These are phyloP conservation scores for Leersia perrieri DNA, from an alignment of 176 grass and related monocot species.

Conservation along the genomic window DNA sequence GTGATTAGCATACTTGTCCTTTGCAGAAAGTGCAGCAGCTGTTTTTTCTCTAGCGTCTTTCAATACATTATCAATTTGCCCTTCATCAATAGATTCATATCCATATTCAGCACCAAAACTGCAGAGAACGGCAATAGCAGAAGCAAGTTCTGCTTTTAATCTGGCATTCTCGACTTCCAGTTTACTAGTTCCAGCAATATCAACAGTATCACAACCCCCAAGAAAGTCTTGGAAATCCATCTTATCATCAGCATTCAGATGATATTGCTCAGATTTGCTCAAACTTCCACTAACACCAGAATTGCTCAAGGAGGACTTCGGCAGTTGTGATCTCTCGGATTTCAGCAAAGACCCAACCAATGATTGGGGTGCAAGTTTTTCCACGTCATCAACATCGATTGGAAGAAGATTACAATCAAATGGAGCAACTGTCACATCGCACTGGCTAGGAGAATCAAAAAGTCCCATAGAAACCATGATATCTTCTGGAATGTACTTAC, in stretches of 20 bases:
- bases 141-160: slow-evolving; percentile 95
- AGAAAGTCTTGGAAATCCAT: slow-evolving; percentile 65
- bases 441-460: slow-evolving; percentile 78
- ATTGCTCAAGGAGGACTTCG: slow-evolving; percentile 41
- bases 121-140: slow-evolving; percentile 75
- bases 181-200: slow-evolving; percentile 86
- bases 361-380: slow-evolving; percentile 68
- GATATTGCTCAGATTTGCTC: slow-evolving; percentile 52
- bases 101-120: slow-evolving; percentile 57
- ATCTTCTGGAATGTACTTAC: slow-evolving; percentile 68
- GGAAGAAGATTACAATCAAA: slow-evolving; percentile 79
- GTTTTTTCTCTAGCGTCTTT: slow-evolving; percentile 69
- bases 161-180: slow-evolving; percentile 92
- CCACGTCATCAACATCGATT: slow-evolving; percentile 81
- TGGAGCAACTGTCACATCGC: slow-evolving; percentile 71
- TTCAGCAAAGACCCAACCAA: slow-evolving; percentile 55
- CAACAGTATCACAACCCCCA: slow-evolving; percentile 53
- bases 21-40: slow-evolving; percentile 65
- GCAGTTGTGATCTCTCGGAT: slow-evolving; percentile 47
- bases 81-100: slow-evolving; percentile 66
- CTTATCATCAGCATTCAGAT: slow-evolving; percentile 50
- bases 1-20: slow-evolving; percentile 76
- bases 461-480: slow-evolving; percentile 88
- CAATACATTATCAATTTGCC: slow-evolving; percentile 53
- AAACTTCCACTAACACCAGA: slow-evolving; percentile 37